phyloP scores from a whole-genome alignment of 1,284 basidiomycete species.

The Calocybe gambosa region DNA sequence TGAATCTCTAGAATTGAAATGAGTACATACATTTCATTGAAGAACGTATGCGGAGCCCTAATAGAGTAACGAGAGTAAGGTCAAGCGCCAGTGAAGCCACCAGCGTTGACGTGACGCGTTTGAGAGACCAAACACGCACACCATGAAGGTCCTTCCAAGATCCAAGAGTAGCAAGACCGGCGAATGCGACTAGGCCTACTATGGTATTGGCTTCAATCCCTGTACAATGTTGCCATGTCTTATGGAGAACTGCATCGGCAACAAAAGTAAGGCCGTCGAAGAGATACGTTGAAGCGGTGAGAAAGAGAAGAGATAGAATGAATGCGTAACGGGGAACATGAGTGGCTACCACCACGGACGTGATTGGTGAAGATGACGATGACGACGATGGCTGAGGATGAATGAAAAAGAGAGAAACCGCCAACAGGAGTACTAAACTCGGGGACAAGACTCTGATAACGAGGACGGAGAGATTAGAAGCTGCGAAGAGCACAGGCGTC shows the following conservation, averaged over 20 bases:
- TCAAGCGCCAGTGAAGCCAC: conserved; percentile 51
- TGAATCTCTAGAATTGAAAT: neutral
- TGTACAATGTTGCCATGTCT: conserved; percentile 57
- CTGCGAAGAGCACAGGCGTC: conserved; percentile 25
- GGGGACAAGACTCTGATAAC: conserved; percentile 60
- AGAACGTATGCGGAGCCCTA: conserved; percentile 38
- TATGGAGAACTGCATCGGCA: conserved; percentile 54
- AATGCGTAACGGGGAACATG: conserved; percentile 63
- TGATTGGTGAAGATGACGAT: conserved; percentile 56
- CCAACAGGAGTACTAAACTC: conserved; percentile 50
- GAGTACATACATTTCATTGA: conserved; percentile 36
- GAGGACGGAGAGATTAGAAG: conserved; percentile 39
- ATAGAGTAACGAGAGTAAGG: conserved; percentile 48
- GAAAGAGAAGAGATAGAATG: conserved; percentile 63
- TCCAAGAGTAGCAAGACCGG: conserved; percentile 63
- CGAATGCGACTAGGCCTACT: conserved; percentile 60
- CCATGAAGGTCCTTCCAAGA: conserved; percentile 73
- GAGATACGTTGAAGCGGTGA: conserved; percentile 79
- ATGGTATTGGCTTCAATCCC: conserved; percentile 65
- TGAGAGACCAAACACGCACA: conserved; percentile 62
- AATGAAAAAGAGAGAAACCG: conserved; percentile 52
- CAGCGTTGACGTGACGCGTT: conserved; percentile 49
- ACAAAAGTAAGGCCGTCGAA: conserved; percentile 74
- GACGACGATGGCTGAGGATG: conserved; percentile 36
- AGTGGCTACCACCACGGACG: conserved; percentile 66